Percentiles rank a stretch among this genome's conserved stretches.
These are phyloP conservation scores for Colletotrichum filicis DNA, from an alignment of 2,329 filamentous ascomycete species.

Conservation along the genomic window DNA sequence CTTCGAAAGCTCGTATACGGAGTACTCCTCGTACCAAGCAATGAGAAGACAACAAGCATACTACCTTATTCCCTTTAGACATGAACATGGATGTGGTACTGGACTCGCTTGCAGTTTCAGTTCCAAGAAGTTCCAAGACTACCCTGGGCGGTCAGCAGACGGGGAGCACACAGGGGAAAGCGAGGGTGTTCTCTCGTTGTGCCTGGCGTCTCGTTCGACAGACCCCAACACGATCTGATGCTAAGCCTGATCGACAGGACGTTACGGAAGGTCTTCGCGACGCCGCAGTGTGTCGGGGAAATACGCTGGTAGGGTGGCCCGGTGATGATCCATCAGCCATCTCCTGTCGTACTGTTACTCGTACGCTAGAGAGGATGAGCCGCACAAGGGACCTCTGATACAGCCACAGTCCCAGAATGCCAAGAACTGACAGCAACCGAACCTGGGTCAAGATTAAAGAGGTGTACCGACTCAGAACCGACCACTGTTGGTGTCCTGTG, in stretches of 20 bases:
- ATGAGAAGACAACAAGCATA: slow-evolving; percentile 9
- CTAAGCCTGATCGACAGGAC: slow-evolving; percentile 25
- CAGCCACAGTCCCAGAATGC: slow-evolving; percentile 18
- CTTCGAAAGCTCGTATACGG: too few relatives aligned
- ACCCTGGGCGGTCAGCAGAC: background rate
- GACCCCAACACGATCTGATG: slow-evolving; percentile 23
- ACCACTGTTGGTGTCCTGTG: background rate
- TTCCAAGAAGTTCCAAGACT: slow-evolving; percentile 15
- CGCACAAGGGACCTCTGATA: slow-evolving; percentile 14
- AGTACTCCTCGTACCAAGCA: too few relatives aligned
- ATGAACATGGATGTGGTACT: background rate
- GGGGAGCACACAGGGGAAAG: background rate
- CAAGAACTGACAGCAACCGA: slow-evolving; percentile 8
- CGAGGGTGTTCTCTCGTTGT: background rate
- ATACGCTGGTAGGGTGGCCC: background rate
- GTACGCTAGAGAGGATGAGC: background rate
- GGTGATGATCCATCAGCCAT: background rate
- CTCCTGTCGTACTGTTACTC: background rate
- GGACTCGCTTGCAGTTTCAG: slow-evolving; percentile 32
- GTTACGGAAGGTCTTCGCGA: slow-evolving; percentile 31
- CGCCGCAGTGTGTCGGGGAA: background rate
- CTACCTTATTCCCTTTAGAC: slow-evolving; percentile 16
- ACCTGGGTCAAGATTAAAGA: background rate
- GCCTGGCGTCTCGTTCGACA: background rate
- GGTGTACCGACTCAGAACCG: background rate